phyloP scores from a whole-genome alignment of 2,329 filamentous ascomycete species.

The Botrytis sinoallii region DNA sequence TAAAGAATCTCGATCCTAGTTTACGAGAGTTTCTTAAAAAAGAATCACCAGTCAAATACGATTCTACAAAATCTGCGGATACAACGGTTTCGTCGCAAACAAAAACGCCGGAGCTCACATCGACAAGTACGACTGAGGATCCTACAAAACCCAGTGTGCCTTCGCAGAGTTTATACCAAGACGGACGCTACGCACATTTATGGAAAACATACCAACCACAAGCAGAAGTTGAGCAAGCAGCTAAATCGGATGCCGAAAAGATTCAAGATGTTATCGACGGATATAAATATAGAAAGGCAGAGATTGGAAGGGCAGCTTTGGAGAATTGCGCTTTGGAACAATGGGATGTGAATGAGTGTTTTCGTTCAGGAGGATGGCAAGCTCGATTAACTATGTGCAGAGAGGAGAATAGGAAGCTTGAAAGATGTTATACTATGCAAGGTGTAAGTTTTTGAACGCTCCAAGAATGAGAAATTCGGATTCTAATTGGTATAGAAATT shows the following conservation, averaged over 20 bases:
- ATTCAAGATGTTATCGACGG: slow-evolving; percentile 75
- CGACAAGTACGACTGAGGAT: slow-evolving; percentile 19
- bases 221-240: slow-evolving; percentile 62
- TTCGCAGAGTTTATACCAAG: slow-evolving; percentile 57
- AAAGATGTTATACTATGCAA: slow-evolving; percentile 87
- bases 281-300: slow-evolving; percentile 76
- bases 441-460: slow-evolving; percentile 50
- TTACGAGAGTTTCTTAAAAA: slow-evolving; percentile 64
- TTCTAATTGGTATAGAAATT: slow-evolving; percentile 59
- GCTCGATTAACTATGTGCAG: slow-evolving; percentile 78
- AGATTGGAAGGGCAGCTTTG: slow-evolving; percentile 76
- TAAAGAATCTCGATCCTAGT: slow-evolving; percentile 60
- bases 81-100: slow-evolving; percentile 19
- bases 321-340: slow-evolving; percentile 94
- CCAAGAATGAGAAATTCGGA: not conserved
- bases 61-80: slow-evolving; percentile 27
- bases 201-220: slow-evolving; percentile 90
- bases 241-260: slow-evolving; percentile 75
- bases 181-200: slow-evolving; percentile 76
- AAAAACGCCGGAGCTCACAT: slow-evolving; percentile 12
- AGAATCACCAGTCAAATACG: slow-evolving; percentile 57
- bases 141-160: slow-evolving; percentile 28
- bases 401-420: slow-evolving; percentile 71
- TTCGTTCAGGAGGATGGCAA: slow-evolving; percentile 65
- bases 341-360: slow-evolving; percentile 78